Base-by-base conservation (phyloP, 805 yeast genomes). In the Blastobotrys mokoenaii region DNA sequence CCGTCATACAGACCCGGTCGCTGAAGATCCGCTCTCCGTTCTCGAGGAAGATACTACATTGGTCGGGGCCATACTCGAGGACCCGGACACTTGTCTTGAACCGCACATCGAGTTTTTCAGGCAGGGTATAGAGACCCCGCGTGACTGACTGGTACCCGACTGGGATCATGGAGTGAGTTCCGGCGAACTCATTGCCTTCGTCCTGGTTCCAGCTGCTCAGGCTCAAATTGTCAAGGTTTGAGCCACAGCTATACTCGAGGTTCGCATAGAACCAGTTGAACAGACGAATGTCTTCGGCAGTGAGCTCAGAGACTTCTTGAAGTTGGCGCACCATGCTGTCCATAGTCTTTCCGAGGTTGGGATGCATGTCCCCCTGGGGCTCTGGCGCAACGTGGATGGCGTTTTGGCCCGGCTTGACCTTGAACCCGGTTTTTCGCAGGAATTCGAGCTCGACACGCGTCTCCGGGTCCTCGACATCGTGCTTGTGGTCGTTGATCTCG, bases 191-290 rank as follows among this genome's bases (percentile, higher is more conserved):
- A 40, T 64, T 61, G 1, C 62, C 65, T 29, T 67, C 68, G 36
- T 68, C 69, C 44, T 68, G 71, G 22, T 67, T 66, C 72, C 72
- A 68, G 15, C 63, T 53, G 6, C 62, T 54, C 15, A 68, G 52
- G 43, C 70, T 61, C 20, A 67, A 57, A 25, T 59, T 50, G 40
- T 65, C 59, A 16, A 66, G 49, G 11, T 54, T 45, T 15, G 66
- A 60, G 11, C 70, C 71, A 31, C 60, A 54, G 17, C 57, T 52
- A 51, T 63, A 64, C 54, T 68, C 72, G 30, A 67, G 55, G 46
- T 68, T 67, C 10, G 71, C 69, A 38, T 57, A 58, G 42, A 68
- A 65, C 72, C 72, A 68, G 37, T 61, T 62, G 34, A 68, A 49
- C 2, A 68, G 54, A 6, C 63, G 56, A 16, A 60, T 36, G 38